Evolutionary conservation across 2,329 filamentous ascomycete species (phyloP), one percentile per base, ranked within the genome.

Genomic region (Metarhizium brunneum): DNA sequence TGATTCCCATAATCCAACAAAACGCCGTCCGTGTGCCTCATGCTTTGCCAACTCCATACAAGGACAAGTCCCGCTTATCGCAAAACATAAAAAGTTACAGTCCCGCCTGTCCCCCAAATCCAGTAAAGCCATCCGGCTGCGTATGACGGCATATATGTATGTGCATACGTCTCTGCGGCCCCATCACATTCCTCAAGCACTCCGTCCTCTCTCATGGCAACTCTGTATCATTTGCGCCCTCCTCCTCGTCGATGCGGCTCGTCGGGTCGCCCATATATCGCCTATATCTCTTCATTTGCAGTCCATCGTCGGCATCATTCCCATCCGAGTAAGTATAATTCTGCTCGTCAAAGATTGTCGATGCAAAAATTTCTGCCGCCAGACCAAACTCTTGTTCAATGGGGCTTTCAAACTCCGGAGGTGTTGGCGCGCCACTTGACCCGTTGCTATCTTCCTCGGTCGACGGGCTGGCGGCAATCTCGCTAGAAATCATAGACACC

Each of bases 161-260:
- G 8, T 47, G 25, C 25, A 25, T 36, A 36, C 35, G 13, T 36
- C 35, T 13, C 13, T 13, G 35, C 35, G 35, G 8, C 35, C 13
- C 35, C 35, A 10, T 36, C 35, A 36, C 35, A 43, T 43, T 43
- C 16, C 40, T n/a, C 10, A 18, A n/a, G 16, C 16, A n/a, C 16
- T 43, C 42, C 4, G 8, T 11, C n/a, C 18, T 7, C 42, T 20
- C n/a, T 48, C 45, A 48, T 48, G 45, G 13, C 14, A 20, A 48
- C 11, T 30, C 25, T 20, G 25, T 32, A 16, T 53, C 53, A 25
- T 62, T 58, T 8, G 57, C 62, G 47, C 64, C 60, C 43, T 68
- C 69, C 55, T 73, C 71, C 59, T 73, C 71, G 47, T 72, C 69
- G 53, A 73, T 73, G 32, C 68, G 63, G 45, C 66, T 65, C 13